Evolutionary conservation across 352 stramenopile species (phyloP).

Genomic region (Globisporangium ultimum): DNA sequence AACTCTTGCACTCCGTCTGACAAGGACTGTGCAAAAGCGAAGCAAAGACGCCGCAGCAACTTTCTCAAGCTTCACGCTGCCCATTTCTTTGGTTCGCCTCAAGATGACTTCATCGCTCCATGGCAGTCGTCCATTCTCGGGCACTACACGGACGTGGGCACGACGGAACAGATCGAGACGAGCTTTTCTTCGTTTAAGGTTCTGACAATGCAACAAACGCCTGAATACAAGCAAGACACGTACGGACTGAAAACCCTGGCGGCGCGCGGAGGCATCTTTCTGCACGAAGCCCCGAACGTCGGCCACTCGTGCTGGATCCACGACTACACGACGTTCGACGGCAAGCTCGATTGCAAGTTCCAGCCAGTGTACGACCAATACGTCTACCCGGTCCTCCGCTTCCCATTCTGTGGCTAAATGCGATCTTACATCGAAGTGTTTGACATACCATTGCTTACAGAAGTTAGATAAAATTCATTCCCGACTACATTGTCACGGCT

Average conservation of each 20-base stretch:
- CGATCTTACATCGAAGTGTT: too few relatives aligned
- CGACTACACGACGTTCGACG: slow-evolving; percentile 15
- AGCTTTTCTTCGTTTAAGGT: slow-evolving; percentile 30
- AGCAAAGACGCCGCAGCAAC: slow-evolving; percentile 21
- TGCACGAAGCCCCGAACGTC: slow-evolving; percentile 21
- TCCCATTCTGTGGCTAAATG: slow-evolving; percentile 4
- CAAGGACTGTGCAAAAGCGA: background rate
- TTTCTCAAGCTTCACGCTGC: slow-evolving; percentile 16
- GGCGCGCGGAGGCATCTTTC: slow-evolving; percentile 26
- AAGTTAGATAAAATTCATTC: too few relatives aligned
- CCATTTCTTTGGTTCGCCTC: slow-evolving; percentile 28
- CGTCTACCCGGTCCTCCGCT: slow-evolving; percentile 24
- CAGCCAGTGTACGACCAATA: slow-evolving; percentile 33
- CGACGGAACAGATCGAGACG: slow-evolving; percentile 20
- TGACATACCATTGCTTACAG: too few relatives aligned
- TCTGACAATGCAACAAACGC: slow-evolving; percentile 24
- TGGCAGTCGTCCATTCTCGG: slow-evolving; percentile 26
- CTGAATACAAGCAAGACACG: slow-evolving; percentile 31
- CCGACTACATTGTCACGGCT: too few relatives aligned
- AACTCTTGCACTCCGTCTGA: background rate
- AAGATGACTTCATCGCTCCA: slow-evolving; percentile 23
- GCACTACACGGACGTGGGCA: slow-evolving; percentile 16
- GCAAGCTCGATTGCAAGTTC: slow-evolving; percentile 27
- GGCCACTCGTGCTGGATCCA: slow-evolving; percentile 31
- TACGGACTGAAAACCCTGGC: slow-evolving; percentile 33